Evolutionary conservation across 2,329 filamentous ascomycete species (phyloP), one percentile per base, ranked within the genome.

Genomic region (Xenosphaeropsis pyriputrescens): DNA sequence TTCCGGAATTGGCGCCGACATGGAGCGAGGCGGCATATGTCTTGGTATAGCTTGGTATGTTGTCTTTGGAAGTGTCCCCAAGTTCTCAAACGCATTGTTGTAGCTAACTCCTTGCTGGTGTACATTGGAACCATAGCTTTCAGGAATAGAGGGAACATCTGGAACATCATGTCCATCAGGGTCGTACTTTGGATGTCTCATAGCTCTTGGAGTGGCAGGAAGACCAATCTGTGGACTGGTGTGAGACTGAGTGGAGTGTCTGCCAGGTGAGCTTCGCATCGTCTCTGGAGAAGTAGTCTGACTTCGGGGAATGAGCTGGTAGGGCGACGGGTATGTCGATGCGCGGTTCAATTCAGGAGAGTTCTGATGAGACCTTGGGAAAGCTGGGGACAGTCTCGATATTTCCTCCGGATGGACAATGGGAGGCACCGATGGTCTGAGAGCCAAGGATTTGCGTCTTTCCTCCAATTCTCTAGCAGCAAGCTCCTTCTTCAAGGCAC

Each of bases 171-270:
- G 62, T 32, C 67, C 62, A 41, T 77, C 70, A 2, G 66, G 59
- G 46, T 74, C 71, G 47, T 89, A 76, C 32, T 84, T 75, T 2
- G 74, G 72, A 53, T 93, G 75, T 15, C 82, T 75, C 86, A 95
- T 93, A 1, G 86, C 86, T 60, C 85, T 79, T 19, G 89, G 88
- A 1, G 88, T 95, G 2, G 86, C 85, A 12, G 89, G 86, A n/a
- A 94, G 69, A 1, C 86, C 88, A 37, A 89, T 70, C 5, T 72
- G 68, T 1, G 70, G 64, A 1, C 67, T 67, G 2, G 35, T 36
- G 47, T 26, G 57, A 56, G 42, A 54, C 43, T 67, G 68, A 55
- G 71, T 69, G 53, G 62, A 66, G 43, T 43, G 44, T 19, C 48
- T 45, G 8, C 36, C 32, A 18, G 46, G 46, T 31, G 50, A 49